phyloP scores from a whole-genome alignment of 1,139 yeast species.

The Saccharomyces pastorianus region DNA sequence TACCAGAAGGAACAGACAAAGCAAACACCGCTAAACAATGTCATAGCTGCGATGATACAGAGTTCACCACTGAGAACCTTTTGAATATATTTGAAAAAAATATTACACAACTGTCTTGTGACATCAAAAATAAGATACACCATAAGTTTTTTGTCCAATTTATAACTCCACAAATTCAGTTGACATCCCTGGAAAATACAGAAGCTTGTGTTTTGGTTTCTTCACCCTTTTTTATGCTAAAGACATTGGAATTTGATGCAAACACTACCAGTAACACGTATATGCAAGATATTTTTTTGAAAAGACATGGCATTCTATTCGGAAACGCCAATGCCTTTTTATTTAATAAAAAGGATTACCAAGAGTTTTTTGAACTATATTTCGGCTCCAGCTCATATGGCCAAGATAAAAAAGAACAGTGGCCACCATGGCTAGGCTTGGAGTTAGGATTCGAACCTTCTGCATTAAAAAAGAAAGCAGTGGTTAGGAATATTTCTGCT shows the following conservation, averaged over 20 bases:
- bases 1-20: conserved; percentile 1
- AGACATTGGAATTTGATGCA: conserved; percentile 49
- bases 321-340: conserved; percentile 68
- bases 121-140: conserved; percentile 39
- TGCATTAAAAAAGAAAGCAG: conserved; percentile 46
- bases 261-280: conserved; percentile 42
- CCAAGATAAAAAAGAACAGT: conserved; percentile 32
- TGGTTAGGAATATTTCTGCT: conserved; percentile 57
- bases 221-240: conserved; percentile 63
- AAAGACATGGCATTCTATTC: conserved; percentile 60
- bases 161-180: conserved; percentile 79
- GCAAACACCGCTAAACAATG: neutral
- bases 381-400: conserved; percentile 40
- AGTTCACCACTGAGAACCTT: conserved; percentile 14
- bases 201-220: conserved; percentile 61
- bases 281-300: conserved; percentile 49
- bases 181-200: conserved; percentile 58
- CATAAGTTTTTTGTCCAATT: conserved; percentile 66
- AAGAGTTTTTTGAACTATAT: conserved; percentile 37
- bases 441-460: conserved; percentile 72
- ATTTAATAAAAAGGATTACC: conserved; percentile 43
- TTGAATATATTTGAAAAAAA: conserved; percentile 46
- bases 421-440: conserved; percentile 84
- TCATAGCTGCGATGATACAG: conserved; percentile 10
- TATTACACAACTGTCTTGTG: conserved; percentile 36